Conservation (phyloP, 2,329 filamentous ascomycete genomes). For the Pseudocercospora vitis region DNA sequence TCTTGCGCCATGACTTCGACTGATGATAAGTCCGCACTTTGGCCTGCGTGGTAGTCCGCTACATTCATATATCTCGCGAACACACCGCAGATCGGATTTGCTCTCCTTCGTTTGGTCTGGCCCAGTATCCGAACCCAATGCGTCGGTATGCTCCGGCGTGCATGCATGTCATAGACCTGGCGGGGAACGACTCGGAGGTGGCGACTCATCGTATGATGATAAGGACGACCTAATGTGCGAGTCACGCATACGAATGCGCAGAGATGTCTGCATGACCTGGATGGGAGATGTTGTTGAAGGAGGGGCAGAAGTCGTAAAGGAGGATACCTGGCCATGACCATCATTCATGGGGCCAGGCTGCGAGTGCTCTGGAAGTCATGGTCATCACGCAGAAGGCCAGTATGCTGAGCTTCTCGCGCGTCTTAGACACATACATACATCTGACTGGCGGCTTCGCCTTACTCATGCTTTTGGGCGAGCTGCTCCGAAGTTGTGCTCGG, state of each 20-base stretch:
- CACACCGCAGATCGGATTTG: not conserved
- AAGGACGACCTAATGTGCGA: no score
- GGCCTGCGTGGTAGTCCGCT: not conserved
- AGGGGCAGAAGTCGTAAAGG: no score
- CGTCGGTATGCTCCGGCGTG: conserved; percentile 2
- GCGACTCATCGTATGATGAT: not conserved
- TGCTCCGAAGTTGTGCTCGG: no score
- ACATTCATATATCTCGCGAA: not conserved
- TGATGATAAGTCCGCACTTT: not conserved
- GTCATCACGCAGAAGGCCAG: no score
- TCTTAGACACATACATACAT: no score
- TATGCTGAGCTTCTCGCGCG: no score
- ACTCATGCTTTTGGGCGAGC: no score
- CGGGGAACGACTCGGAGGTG: not conserved
- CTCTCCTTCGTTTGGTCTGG: not conserved
- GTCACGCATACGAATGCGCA: not conserved
- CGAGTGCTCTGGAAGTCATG: no score
- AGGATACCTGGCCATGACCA: no score
- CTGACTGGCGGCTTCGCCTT: no score
- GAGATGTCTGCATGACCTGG: not conserved
- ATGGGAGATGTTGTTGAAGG: no score
- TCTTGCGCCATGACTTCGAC: not conserved
- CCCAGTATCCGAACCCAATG: not conserved
- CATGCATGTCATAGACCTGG: not conserved
- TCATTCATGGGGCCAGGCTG: no score